phyloP scores from a whole-genome alignment of 495 filamentous ascomycete genomes.

The Neurospora hispaniola region DNA sequence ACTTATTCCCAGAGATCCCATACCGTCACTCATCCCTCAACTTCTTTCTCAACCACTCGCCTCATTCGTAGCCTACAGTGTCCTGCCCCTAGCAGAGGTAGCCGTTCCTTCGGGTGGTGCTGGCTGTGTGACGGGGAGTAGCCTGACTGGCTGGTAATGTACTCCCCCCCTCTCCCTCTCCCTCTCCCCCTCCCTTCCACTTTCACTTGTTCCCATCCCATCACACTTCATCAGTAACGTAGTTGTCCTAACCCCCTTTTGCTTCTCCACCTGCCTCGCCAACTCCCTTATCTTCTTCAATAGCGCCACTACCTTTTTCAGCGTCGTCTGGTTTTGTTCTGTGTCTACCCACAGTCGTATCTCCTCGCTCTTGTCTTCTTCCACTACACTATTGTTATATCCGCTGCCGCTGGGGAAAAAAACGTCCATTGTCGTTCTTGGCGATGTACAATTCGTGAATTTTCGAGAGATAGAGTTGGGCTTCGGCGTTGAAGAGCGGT shows the following conservation, averaged over 20 bases:
- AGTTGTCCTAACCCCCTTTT: neutral
- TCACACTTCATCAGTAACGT: constrained; percentile 2
- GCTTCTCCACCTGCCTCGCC: neutral
- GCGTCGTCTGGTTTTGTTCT: neutral
- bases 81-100: too few relatives aligned
- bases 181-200: neutral
- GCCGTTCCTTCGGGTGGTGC: too few relatives aligned
- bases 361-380: neutral
- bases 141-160: too few relatives aligned
- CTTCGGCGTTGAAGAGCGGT: constrained; percentile 6
- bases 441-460: constrained; percentile 9
- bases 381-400: neutral
- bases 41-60: too few relatives aligned
- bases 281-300: constrained; percentile 3
- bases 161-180: too few relatives aligned
- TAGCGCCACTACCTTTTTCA: constrained; percentile 3
- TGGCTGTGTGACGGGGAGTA: too few relatives aligned
- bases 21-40: too few relatives aligned
- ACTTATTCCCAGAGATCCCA: too few relatives aligned
- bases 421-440: constrained; percentile 4
- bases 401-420: neutral
- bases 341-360: neutral
- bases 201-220: constrained; percentile 1
- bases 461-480: constrained; percentile 16
- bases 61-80: too few relatives aligned